These are phyloP conservation scores for Calonectria henricotiae DNA, from an alignment of 2,329 filamentous ascomycete species.

Conservation along the genomic window DNA sequence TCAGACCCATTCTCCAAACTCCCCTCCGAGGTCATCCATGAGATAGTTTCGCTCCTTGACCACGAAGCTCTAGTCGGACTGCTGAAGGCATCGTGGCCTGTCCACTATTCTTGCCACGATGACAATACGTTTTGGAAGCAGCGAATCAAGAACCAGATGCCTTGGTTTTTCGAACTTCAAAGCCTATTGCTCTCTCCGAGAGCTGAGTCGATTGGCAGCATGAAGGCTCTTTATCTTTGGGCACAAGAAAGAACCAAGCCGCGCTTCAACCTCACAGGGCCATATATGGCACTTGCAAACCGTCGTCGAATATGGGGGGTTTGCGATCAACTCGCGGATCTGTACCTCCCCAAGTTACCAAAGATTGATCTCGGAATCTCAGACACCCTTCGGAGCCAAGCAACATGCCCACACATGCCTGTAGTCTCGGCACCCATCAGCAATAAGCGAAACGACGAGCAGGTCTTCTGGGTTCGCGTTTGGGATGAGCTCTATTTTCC, in stretches of 20 bases:
- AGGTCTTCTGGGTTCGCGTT: slow-evolving; percentile 1
- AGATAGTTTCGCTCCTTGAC: background rate
- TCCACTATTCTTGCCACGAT: slow-evolving; percentile 5
- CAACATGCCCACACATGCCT: slow-evolving; percentile 10
- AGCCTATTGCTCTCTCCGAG: background rate
- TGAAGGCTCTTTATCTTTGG: slow-evolving; percentile 20
- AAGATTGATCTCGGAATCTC: background rate
- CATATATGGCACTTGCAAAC: slow-evolving; percentile 23
- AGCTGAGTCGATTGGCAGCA: background rate
- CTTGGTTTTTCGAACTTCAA: slow-evolving; percentile 27
- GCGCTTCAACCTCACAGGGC: background rate
- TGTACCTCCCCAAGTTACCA: slow-evolving; percentile 13
- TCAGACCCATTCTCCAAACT: slow-evolving; percentile 7
- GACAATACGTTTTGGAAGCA: slow-evolving; percentile 22
- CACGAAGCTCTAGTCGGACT: background rate
- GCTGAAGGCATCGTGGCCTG: slow-evolving; percentile 7
- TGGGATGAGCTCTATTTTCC: slow-evolving; percentile 7
- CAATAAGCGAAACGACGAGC: background rate
- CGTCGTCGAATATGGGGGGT: slow-evolving; percentile 26
- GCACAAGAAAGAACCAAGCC: slow-evolving; percentile 1
- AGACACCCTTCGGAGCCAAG: background rate
- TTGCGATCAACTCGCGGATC: slow-evolving; percentile 11
- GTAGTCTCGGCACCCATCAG: background rate
- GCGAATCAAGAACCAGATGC: slow-evolving; percentile 3
- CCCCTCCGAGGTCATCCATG: background rate